These are phyloP conservation scores for Blakeslea trispora DNA, from an alignment of 371 early-diverging fungal genomes.

Conservation along the genomic window DNA sequence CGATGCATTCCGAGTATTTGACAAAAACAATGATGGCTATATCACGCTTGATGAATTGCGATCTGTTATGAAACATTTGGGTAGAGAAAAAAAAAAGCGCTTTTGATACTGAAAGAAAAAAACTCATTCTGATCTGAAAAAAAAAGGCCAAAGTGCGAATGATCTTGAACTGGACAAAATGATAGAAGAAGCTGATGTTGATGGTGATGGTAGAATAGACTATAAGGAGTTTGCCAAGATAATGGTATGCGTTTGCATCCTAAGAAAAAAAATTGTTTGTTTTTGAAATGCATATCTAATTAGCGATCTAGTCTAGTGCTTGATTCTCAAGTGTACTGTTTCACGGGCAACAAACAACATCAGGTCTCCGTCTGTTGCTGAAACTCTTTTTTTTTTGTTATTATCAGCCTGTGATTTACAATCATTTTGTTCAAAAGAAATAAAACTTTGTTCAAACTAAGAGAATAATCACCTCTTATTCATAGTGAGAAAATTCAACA, in stretches of 20 bases:
- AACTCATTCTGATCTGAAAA: neutral
- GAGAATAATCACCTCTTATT: no score
- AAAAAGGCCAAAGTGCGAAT: neutral
- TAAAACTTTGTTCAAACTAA: no score
- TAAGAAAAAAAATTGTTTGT: no score
- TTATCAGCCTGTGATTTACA: no score
- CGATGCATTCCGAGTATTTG: constrained; percentile 54
- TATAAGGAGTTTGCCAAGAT: constrained; percentile 91
- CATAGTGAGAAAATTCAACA: no score
- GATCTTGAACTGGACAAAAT: constrained; percentile 78
- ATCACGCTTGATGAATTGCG: constrained; percentile 50
- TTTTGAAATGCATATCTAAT: no score
- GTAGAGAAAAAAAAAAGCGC: constrained; percentile 22
- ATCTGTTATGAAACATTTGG: constrained; percentile 44
- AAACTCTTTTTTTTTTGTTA: no score
- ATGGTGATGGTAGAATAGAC: constrained; percentile 79
- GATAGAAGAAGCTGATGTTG: constrained; percentile 83
- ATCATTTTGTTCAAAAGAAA: no score
- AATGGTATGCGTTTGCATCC: constrained; percentile 47
- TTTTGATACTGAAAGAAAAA: neutral
- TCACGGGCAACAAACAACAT: no score
- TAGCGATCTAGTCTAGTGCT: no score
- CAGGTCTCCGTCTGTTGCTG: no score
- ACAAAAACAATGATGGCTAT: constrained; percentile 51
- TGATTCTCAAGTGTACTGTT: no score